Conservation (phyloP, 2,329 filamentous ascomycete species). For the Erysiphe pulchra region DNA sequence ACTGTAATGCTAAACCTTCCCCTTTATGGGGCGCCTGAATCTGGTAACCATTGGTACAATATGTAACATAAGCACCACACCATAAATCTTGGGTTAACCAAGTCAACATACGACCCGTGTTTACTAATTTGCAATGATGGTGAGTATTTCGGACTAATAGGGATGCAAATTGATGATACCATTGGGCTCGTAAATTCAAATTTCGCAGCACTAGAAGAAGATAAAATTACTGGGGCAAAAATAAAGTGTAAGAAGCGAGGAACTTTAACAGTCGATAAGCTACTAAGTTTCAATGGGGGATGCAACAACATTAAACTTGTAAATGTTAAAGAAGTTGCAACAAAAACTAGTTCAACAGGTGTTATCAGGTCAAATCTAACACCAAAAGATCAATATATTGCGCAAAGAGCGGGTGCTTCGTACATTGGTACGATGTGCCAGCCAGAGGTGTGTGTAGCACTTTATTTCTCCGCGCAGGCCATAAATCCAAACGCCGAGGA, state of each 20-base stretch:
- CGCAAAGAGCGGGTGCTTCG: constrained; percentile 1
- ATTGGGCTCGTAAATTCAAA: not conserved
- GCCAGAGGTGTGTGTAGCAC: not conserved
- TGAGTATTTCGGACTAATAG: not conserved
- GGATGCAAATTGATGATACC: not conserved
- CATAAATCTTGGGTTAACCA: not conserved
- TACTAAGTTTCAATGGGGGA: constrained; percentile 1
- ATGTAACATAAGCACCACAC: constrained; percentile 1
- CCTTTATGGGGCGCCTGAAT: not conserved
- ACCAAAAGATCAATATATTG: constrained; percentile 1
- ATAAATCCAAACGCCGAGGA: not conserved
- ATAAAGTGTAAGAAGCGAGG: not conserved
- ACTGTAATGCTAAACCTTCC: not conserved
- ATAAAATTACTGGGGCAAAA: constrained; percentile 1
- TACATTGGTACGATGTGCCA: constrained; percentile 2
- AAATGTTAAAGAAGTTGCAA: not conserved
- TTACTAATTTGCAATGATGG: not conserved
- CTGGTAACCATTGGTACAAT: not conserved
- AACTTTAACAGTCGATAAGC: not conserved
- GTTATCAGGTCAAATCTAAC: not conserved
- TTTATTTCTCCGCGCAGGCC: not conserved
- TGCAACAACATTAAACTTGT: not conserved
- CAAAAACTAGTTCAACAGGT: not conserved
- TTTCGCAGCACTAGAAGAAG: constrained; percentile 1
- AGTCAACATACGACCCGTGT: constrained; percentile 1